Conservation (phyloP, 75 land plant species). For the Picea sitchensis region DNA sequence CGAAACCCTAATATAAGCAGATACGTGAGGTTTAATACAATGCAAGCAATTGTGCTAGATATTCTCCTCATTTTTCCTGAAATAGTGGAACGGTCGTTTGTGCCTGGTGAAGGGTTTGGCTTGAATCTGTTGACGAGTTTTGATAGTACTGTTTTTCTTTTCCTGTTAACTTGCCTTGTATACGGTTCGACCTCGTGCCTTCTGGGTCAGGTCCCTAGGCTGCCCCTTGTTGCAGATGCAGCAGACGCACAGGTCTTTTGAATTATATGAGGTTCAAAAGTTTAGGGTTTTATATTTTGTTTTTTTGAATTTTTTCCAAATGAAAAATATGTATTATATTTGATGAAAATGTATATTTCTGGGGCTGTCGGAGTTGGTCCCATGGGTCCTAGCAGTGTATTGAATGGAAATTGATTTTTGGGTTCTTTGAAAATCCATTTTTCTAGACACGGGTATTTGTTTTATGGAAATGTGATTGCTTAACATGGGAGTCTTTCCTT, state of each 20-base stretch:
- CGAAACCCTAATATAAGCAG: slow-evolving; percentile 65
- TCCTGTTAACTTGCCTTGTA: slow-evolving; percentile 57
- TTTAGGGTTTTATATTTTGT: too few relatives aligned
- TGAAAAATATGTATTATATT: too few relatives aligned
- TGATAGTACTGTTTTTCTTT: slow-evolving; percentile 78
- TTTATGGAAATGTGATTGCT: too few relatives aligned
- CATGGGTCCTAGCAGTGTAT: too few relatives aligned
- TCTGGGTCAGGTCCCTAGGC: slow-evolving; percentile 62
- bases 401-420: too few relatives aligned
- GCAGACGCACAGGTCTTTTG: slow-evolving; percentile 74
- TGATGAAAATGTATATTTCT: too few relatives aligned
- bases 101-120: slow-evolving; percentile 54
- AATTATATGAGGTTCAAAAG: slow-evolving; percentile 16
- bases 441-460: too few relatives aligned
- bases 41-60: slow-evolving; percentile 87
- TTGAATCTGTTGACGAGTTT: slow-evolving; percentile 54
- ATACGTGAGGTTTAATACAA: slow-evolving; percentile 80
- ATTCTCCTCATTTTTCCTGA: slow-evolving; percentile 75
- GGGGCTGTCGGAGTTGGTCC: too few relatives aligned
- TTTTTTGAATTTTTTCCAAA: too few relatives aligned
- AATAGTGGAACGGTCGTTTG: slow-evolving; percentile 56
- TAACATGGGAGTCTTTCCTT: too few relatives aligned
- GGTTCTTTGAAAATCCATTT: too few relatives aligned
- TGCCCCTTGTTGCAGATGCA: slow-evolving; percentile 87
- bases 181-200: slow-evolving; percentile 64